Conservation (phyloP, 163 green algal species). For the Scenedesmus sp. region DNA sequence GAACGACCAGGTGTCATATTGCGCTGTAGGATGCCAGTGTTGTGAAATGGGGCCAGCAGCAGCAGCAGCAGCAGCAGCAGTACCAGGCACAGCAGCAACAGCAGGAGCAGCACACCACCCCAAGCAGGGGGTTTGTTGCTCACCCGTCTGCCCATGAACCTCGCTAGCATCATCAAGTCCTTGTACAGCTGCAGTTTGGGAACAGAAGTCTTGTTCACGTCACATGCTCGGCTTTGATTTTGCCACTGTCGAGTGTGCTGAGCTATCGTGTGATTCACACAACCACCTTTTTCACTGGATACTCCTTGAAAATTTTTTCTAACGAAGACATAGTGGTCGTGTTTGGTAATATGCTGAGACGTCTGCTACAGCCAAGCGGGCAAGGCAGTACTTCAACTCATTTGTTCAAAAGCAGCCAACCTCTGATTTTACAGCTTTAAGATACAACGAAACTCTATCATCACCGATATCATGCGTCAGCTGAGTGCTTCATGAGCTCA, state of each 20-base stretch:
- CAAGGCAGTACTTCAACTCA: background rate
- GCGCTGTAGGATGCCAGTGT: too few species aligned
- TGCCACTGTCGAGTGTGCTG: background rate
- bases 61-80: conserved; percentile 8
- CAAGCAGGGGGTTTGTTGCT: background rate
- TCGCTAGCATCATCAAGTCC: conserved; percentile 68
- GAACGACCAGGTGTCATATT: too few species aligned
- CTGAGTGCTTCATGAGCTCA: background rate
- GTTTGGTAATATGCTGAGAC: background rate
- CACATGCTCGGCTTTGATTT: background rate
- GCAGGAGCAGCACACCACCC: background rate
- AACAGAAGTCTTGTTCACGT: background rate
- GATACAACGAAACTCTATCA: background rate
- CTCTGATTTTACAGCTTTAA: background rate
- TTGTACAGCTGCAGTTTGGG: conserved; percentile 66
- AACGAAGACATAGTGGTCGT: conserved; percentile 35
- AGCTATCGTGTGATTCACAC: background rate
- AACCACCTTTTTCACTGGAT: conserved; percentile 68
- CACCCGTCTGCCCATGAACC: conserved; percentile 65
- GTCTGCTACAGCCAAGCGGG: background rate
- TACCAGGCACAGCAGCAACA: background rate
- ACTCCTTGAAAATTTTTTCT: conserved; percentile 72
- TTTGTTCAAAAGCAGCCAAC: background rate
- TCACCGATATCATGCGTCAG: background rate
- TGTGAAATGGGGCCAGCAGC: background rate